Evolutionary conservation across 2,329 filamentous ascomycete species (phyloP), one percentile per base, ranked within the genome.

Genomic region (Daldinia sp.): DNA sequence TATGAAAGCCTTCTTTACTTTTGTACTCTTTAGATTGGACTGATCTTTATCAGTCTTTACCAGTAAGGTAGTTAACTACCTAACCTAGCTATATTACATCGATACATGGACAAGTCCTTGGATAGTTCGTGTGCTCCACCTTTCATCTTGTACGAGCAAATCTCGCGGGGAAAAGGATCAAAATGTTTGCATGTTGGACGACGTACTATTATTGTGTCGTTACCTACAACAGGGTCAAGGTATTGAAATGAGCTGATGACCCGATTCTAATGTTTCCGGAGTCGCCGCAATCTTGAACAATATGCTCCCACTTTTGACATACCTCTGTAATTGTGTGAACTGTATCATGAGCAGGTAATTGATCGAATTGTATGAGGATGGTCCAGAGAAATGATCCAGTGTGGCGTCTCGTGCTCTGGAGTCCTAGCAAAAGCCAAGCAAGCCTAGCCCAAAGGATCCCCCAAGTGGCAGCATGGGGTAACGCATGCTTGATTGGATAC

Each of bases 401-500:
- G 68, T 66, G 62, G 67, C 64, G 48, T 30, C 61, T 50, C 47
- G 50, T 35, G 35, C 49, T 39, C 45, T 56, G 19, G 45, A 58
- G 49, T 45, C 27, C 41, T 30, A 64, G 53, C 32, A 43, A 34
- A 34, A 61, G 57, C 60, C 52, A 58, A 63, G 60, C 52, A 56
- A 51, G 63, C 63, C 65, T 55, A 64, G 57, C 52, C 34, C 47
- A 32, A 21, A 39, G 27, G 43, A 55, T 54, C 57, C 61, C 47
- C 45, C 37, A 58, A 63, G 54, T 51, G 63, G 56, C 63, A 60
- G 66, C 68, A 71, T 73, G 71, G 72, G 70, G 71, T 71, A 73
- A 67, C 61, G 41, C 63, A 54, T 52, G 34, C 67, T 61, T 71
- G 70, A 73, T 74, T 74, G 72, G 74, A 34, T 60, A 64, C 58